phyloP scores from a whole-genome alignment of 2,329 filamentous ascomycete genomes.

The Pestalotiopsis sp. region DNA sequence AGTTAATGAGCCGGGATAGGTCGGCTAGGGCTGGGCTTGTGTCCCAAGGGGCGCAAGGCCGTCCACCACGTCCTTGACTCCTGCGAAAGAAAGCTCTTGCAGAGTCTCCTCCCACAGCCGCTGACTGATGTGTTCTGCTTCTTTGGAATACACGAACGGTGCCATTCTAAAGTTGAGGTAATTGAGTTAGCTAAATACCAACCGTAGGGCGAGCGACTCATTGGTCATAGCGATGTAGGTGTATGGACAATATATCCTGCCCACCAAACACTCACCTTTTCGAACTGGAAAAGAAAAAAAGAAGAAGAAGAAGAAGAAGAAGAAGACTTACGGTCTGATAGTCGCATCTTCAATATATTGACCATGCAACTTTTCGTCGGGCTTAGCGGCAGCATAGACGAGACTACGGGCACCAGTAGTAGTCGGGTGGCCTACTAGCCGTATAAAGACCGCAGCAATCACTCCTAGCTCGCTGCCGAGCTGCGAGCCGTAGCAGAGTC shows the following conservation, averaged over 20 bases:
- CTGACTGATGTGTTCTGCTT: slow-evolving; percentile 17
- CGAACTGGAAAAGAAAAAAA: background rate
- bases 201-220: background rate
- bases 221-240: no score
- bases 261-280: background rate
- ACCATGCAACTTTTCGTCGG: background rate
- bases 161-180: slow-evolving; percentile 18
- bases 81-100: slow-evolving; percentile 26
- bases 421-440: background rate
- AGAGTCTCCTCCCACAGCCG: slow-evolving; percentile 28
- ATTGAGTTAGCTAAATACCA: background rate
- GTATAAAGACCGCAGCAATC: background rate
- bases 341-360: background rate
- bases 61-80: slow-evolving; percentile 1
- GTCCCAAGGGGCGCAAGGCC: background rate
- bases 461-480: background rate
- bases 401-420: background rate
- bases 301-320: no score
- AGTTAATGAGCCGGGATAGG: no score
- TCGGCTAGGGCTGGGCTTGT: background rate
- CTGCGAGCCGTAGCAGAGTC: background rate
- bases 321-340: slow-evolving; percentile 1
- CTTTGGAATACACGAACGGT: slow-evolving; percentile 21
- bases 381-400: background rate
- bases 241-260: background rate